A percentile compares a stretch with the other conserved stretches of the same genome.
phyloP scores from a whole-genome alignment of 2,329 filamentous ascomycete species.

The Colletotrichum lupini region DNA sequence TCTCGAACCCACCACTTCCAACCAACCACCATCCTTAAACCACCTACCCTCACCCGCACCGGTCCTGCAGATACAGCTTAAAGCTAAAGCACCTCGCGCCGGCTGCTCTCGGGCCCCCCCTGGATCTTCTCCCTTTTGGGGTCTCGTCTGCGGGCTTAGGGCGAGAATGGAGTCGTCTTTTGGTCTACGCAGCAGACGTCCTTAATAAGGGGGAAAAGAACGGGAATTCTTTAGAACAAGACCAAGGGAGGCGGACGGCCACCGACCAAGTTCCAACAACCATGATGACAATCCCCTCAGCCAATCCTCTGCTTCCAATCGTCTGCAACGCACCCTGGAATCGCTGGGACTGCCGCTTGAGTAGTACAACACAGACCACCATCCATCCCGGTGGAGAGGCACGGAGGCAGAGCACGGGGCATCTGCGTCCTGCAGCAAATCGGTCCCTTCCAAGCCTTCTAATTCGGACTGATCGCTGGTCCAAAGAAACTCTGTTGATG shows the following conservation, averaged over 20 bases:
- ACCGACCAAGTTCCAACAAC: neutral
- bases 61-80: neutral
- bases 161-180: neutral
- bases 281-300: neutral
- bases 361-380: conserved; percentile 19
- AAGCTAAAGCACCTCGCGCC: neutral
- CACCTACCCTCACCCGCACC: neutral
- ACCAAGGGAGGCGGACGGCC: neutral
- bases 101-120: neutral
- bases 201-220: neutral
- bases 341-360: neutral
- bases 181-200: neutral
- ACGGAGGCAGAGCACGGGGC: neutral
- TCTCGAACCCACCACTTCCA: neutral
- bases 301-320: neutral
- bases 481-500: neutral
- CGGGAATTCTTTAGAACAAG: neutral
- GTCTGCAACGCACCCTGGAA: neutral
- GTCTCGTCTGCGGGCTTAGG: conserved; percentile 4
- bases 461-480: neutral
- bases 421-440: neutral
- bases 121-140: conserved; percentile 3
- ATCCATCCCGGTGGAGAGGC: conserved; percentile 2
- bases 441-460: neutral
- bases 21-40: neutral